phyloP scores from a whole-genome alignment of 306 rosid genomes.

The Senna tora region DNA sequence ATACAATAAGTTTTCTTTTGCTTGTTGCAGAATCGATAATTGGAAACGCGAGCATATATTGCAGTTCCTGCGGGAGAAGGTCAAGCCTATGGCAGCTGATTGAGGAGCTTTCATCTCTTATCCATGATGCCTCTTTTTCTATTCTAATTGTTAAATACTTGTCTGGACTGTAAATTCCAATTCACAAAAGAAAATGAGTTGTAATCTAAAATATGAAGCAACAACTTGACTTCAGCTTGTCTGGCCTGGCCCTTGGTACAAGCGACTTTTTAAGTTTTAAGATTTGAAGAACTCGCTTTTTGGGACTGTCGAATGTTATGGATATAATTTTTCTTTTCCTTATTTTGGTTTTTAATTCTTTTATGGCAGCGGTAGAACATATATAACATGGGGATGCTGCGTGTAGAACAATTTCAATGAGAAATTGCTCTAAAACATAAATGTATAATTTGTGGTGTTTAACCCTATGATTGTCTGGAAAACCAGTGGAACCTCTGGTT shows the following conservation, averaged over 20 bases:
- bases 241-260: not conserved
- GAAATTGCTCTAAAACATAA: not conserved
- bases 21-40: slow-evolving; percentile 74
- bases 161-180: slow-evolving; percentile 1
- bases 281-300: slow-evolving; percentile 18
- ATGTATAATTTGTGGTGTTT: not conserved
- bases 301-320: slow-evolving; percentile 25
- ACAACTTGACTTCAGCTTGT: slow-evolving; percentile 17
- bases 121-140: slow-evolving; percentile 18
- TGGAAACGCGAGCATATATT: slow-evolving; percentile 95
- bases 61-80: slow-evolving; percentile 83
- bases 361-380: slow-evolving; percentile 16
- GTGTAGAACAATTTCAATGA: not conserved
- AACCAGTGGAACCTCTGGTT: not conserved
- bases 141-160: not conserved
- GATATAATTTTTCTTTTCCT: not conserved
- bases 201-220: not conserved
- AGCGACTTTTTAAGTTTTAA: too few species aligned
- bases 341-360: not conserved
- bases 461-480: not conserved
- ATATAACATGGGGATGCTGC: not conserved
- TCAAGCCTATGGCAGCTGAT: slow-evolving; percentile 55
- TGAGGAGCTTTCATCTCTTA: slow-evolving; percentile 42
- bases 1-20: not conserved
- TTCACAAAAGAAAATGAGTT: slow-evolving; percentile 4